phyloP scores from a whole-genome alignment of 1,284 basidiomycete species.

The Irpex lacteus region DNA sequence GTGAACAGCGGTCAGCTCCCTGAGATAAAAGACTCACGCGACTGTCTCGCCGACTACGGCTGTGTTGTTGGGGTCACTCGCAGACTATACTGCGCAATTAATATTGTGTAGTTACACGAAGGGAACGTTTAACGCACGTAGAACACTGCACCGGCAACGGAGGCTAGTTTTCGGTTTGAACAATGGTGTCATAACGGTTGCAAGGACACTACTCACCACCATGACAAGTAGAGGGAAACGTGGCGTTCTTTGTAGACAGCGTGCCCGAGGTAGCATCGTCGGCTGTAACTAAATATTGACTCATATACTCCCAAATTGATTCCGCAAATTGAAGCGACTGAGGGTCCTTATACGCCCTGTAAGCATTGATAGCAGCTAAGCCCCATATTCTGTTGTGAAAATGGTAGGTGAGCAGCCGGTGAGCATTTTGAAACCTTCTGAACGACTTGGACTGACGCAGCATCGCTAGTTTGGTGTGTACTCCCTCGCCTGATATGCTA shows the following conservation, averaged over 20 bases:
- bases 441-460: not conserved
- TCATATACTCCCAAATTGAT: not conserved
- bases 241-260: not conserved
- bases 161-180: not conserved
- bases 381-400: not conserved
- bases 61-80: not conserved
- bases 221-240: not conserved
- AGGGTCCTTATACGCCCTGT: not conserved
- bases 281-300: not conserved
- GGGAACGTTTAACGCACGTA: not conserved
- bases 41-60: not conserved
- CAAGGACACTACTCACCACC: not conserved
- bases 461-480: not conserved
- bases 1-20: not conserved
- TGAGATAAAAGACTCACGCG: not conserved
- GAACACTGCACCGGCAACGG: slow-evolving; percentile 8
- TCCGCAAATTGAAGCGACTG: not conserved
- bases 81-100: not conserved
- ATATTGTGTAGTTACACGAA: not conserved
- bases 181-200: no score
- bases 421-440: no score
- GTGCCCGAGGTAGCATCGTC: not conserved
- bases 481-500: not conserved
- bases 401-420: not conserved
- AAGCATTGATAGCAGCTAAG: slow-evolving; percentile 3